A percentile compares a stretch with the other conserved stretches of the same genome.
Conservation (phyloP, 176 grass and related monocot genomes). For the Oryza longistaminata region DNA sequence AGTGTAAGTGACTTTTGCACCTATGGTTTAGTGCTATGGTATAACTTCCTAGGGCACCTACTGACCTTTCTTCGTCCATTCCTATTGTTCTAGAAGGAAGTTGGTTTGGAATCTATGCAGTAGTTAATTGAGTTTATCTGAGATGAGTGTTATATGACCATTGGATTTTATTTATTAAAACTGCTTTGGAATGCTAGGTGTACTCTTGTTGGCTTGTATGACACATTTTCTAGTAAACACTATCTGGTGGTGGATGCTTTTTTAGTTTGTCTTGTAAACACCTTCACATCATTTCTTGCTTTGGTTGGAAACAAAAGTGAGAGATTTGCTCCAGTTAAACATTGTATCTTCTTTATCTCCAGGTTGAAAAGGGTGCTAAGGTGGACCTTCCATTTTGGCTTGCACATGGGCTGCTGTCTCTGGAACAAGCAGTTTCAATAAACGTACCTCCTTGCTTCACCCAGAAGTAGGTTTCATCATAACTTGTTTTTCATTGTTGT, state of each 20-base stretch:
- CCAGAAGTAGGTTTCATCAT: slow-evolving; percentile 62
- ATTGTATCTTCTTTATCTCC: slow-evolving; percentile 22
- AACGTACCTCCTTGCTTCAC: slow-evolving; percentile 67
- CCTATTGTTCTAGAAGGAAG: not conserved
- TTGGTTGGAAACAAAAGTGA: not conserved
- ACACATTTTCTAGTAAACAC: not conserved
- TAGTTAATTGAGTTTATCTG: not conserved
- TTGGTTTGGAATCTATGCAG: not conserved
- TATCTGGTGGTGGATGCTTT: not conserved
- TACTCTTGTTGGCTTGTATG: not conserved
- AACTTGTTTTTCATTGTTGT: slow-evolving; percentile 3
- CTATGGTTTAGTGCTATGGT: not conserved
- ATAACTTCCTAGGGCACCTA: not conserved
- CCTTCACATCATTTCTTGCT: not conserved
- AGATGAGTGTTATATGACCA: not conserved
- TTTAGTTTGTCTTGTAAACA: not conserved
- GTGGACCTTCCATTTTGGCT: slow-evolving; percentile 92
- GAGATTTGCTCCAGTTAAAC: not conserved
- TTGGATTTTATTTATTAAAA: not conserved
- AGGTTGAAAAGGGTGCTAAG: slow-evolving; percentile 92
- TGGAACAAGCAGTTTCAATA: slow-evolving; percentile 73
- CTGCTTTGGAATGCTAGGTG: not conserved
- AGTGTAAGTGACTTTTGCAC: slow-evolving; percentile 44
- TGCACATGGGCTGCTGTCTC: slow-evolving; percentile 63
- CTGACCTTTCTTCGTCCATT: not conserved